A percentile compares a stretch with the other conserved stretches of the same genome.
Conservation (phyloP, 306 rosid genomes). For the Cucumis melo region DNA sequence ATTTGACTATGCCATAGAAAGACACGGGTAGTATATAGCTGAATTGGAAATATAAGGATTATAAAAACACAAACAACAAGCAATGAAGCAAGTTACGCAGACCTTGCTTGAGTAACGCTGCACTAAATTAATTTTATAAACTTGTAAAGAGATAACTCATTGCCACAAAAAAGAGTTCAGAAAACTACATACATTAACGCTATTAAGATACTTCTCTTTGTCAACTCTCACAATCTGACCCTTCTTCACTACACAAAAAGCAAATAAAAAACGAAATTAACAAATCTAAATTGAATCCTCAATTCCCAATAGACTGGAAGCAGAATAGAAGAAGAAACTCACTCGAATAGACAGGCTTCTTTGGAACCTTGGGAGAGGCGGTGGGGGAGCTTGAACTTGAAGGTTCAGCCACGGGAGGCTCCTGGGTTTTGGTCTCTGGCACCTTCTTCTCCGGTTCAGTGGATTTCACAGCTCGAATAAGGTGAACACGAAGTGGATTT, state of each 20-base stretch:
- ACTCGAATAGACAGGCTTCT: conserved; percentile 86
- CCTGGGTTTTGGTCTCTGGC: conserved; percentile 29
- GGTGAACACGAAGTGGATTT: conserved; percentile 19
- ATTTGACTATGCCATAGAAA: not conserved
- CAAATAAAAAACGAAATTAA: not conserved
- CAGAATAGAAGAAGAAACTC: conserved; percentile 9
- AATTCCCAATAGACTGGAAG: not conserved
- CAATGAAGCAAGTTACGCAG: not conserved
- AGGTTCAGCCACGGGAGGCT: conserved; percentile 43
- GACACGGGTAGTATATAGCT: not conserved
- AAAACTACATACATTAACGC: conserved; percentile 51
- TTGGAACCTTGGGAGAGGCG: conserved; percentile 36
- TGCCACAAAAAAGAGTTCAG: not conserved
- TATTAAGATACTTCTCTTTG: conserved; percentile 81
- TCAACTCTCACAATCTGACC: conserved; percentile 97
- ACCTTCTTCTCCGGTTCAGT: conserved; percentile 31
- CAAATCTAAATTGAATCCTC: not conserved
- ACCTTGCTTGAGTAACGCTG: not conserved
- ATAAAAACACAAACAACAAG: not conserved
- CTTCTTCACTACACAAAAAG: conserved; percentile 79
- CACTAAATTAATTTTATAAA: not conserved
- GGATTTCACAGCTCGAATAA: conserved; percentile 46
- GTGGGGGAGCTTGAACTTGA: conserved; percentile 16
- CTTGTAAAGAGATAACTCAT: not conserved
- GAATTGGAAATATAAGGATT: not conserved